Evolutionary conservation across 345 rosid species (phyloP).

Genomic region (Bruguiera gymnorhiza): DNA sequence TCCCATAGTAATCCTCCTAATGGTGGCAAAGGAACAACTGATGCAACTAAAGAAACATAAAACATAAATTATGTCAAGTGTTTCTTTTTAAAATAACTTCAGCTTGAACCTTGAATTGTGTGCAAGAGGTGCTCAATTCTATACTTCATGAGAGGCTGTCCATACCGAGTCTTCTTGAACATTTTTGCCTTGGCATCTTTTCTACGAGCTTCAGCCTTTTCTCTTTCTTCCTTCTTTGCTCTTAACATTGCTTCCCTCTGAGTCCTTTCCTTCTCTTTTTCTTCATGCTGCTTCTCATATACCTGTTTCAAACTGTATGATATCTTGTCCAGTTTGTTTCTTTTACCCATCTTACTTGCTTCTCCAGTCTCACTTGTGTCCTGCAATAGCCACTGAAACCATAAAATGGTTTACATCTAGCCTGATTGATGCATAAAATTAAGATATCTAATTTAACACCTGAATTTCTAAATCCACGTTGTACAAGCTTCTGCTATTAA

Average conservation of each 20-base stretch:
- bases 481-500: no score
- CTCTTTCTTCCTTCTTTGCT: slow-evolving; percentile 66
- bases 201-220: slow-evolving; percentile 65
- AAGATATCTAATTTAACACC: no score
- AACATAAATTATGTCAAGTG: not conserved
- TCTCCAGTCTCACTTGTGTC: slow-evolving; percentile 30
- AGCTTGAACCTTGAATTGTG: slow-evolving; percentile 50
- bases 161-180: slow-evolving; percentile 68
- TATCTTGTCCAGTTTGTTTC: slow-evolving; percentile 30
- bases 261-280: slow-evolving; percentile 56
- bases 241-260: slow-evolving; percentile 58
- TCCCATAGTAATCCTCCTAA: not conserved
- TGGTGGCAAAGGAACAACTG: not conserved
- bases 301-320: slow-evolving; percentile 40
- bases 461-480: no score
- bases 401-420: not conserved
- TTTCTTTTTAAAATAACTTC: slow-evolving; percentile 5
- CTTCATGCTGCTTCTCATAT: slow-evolving; percentile 65
- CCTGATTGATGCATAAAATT: no score
- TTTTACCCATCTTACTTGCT: slow-evolving; percentile 23
- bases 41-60: not conserved
- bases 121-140: slow-evolving; percentile 81
- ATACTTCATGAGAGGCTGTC: slow-evolving; percentile 93
- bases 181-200: slow-evolving; percentile 59
- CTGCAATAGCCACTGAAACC: slow-evolving; percentile 14